Evolutionary conservation across 2,329 filamentous ascomycete species (phyloP).

Genomic region (Aspergillus nomiae): DNA sequence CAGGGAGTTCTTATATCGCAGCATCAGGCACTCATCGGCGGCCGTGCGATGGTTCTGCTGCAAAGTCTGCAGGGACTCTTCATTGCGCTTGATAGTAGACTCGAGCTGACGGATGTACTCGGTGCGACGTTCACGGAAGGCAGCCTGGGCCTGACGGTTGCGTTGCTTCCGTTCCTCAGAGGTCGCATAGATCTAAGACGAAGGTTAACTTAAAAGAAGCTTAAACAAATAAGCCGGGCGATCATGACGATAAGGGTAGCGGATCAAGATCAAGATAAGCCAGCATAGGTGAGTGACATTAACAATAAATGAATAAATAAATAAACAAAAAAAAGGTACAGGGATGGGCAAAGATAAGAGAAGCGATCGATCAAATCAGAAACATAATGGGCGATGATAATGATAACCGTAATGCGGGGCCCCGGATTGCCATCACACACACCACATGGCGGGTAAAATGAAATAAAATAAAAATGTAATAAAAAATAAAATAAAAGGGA

Average conservation of each 20-base stretch:
- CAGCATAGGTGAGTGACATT: background rate
- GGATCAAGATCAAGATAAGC: background rate
- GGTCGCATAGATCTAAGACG: conserved; percentile 86
- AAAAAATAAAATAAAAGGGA: conserved; percentile 17
- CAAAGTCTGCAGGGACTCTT: conserved; percentile 87
- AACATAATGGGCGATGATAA: conserved; percentile 20
- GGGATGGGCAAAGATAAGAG: conserved; percentile 12
- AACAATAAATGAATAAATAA: conserved; percentile 12
- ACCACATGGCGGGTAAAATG: background rate
- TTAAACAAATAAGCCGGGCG: conserved; percentile 1
- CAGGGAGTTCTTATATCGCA: conserved; percentile 97
- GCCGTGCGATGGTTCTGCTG: conserved; percentile 93
- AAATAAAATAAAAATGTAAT: conserved; percentile 4
- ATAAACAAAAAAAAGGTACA: background rate
- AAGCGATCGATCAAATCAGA: conserved; percentile 3
- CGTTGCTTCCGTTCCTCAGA: conserved; percentile 98
- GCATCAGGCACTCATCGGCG: conserved; percentile 95
- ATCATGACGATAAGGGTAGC: background rate
- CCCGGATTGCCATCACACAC: conserved; percentile 25
- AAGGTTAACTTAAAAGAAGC: conserved; percentile 18
- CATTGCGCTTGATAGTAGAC: conserved; percentile 94
- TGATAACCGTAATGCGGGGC: conserved; percentile 32
- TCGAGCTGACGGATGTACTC: conserved; percentile 99
- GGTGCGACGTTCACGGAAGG: conserved; percentile 92
- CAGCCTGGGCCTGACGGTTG: conserved; percentile 94